Base-by-base conservation (phyloP, 805 yeast genomes). In the Kodamaea neixiangensis region DNA sequence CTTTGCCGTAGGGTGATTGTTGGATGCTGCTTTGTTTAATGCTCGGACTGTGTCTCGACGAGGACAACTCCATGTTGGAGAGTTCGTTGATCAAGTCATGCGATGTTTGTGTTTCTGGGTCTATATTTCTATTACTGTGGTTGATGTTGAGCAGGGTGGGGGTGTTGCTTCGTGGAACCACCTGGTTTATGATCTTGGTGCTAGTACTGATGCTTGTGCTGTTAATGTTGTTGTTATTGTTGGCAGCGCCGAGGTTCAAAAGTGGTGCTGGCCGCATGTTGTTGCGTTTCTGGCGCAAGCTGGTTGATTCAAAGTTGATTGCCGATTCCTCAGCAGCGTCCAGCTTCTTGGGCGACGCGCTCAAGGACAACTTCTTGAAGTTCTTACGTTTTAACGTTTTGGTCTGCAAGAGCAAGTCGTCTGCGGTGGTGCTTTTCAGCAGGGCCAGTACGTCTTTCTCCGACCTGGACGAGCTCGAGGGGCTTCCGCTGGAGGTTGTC, bases 331-430 rank as follows among this genome's bases (percentile, higher is more conserved):
- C 40, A 44, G 34, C 19, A 9, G 52, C 47, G 13, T 39, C 34
- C 40, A 29, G 41, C 48, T 53, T 44, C 48, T 49, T 35, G 9
- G 54, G 51, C 7, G 57, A 45, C 9, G 65, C 52, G 15, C 49
- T 51, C 20, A 69, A 53, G 19, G 71, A 67, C 19, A 73, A 58
- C 47, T 72, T 64, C 51, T 73, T 74, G 58, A 70, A 63, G 55
- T 73, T 74, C 55, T 74, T 74, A 22, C 79, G 62, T 42, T 64
- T 67, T 35, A 74, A 60, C 19, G 76, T 60, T 51, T 72, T 74
- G 34, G 70, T 61, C 47, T 63, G 59, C 39, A 73, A 59, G 19
- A 72, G 58, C 46, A 51, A 52, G n/a, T 55, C 64, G 37, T 56
- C 60, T 9, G 31, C 31, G 7, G 31, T 25, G 7, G 31, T 25